Percentiles rank a stretch among this genome's conserved stretches.
These are phyloP conservation scores for Solanum chacoense DNA, from an alignment of 305 asterid genomes.

Conservation along the genomic window DNA sequence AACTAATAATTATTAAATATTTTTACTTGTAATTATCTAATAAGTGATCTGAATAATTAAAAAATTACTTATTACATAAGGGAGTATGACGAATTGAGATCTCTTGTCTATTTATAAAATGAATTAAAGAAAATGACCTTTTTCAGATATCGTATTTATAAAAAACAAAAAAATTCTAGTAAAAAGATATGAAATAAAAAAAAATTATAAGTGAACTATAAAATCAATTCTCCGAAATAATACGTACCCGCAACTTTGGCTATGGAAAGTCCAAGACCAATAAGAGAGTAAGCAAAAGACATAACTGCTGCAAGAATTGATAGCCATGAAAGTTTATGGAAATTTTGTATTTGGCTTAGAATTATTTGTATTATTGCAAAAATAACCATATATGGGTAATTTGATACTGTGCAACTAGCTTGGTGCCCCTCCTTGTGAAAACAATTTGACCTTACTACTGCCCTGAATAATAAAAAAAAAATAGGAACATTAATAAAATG, in stretches of 20 bases:
- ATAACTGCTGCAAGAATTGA: constrained; percentile 61
- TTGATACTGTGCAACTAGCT: constrained; percentile 26
- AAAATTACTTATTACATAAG: neutral
- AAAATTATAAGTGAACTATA: too few relatives aligned
- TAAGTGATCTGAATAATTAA: neutral
- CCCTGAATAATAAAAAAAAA: constrained; percentile 23
- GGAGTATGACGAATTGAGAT: neutral
- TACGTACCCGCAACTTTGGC: constrained; percentile 39
- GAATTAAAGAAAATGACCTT: too few relatives aligned
- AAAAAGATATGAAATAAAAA: too few relatives aligned
- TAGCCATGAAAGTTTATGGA: constrained; percentile 62
- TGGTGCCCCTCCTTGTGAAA: constrained; percentile 42
- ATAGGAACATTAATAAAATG: neutral
- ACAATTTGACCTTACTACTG: constrained; percentile 53
- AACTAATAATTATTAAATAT: too few relatives aligned
- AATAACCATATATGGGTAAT: constrained; percentile 42
- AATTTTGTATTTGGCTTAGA: constrained; percentile 68
- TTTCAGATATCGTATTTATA: too few relatives aligned
- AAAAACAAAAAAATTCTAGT: accelerated
- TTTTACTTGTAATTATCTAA: neutral
- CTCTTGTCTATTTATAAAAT: neutral
- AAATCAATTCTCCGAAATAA: neutral
- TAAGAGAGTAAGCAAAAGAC: constrained; percentile 57
- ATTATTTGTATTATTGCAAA: constrained; percentile 47
- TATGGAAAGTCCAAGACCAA: constrained; percentile 49